phyloP scores from a whole-genome alignment of 345 rosid genomes.

The Eutrema yunnanense region DNA sequence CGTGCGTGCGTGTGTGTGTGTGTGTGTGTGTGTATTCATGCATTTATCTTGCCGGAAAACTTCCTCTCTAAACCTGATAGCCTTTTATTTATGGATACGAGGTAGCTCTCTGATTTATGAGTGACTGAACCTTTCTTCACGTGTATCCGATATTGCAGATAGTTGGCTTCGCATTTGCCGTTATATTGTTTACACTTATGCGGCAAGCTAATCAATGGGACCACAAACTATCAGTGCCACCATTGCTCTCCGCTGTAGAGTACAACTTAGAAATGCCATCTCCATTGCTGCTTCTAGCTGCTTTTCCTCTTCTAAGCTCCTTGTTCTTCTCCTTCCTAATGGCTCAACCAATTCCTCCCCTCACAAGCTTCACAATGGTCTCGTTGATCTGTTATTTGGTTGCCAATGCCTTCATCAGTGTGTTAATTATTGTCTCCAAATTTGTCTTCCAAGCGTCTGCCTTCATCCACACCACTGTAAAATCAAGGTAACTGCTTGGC shows the following conservation, averaged over 20 bases:
- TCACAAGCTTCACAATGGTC: slow-evolving; percentile 55
- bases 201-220: slow-evolving; percentile 77
- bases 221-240: slow-evolving; percentile 58
- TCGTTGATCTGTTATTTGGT: slow-evolving; percentile 64
- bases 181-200: slow-evolving; percentile 75
- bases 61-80: neutral
- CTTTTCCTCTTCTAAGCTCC: slow-evolving; percentile 51
- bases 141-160: slow-evolving; percentile 26
- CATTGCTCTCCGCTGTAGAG: slow-evolving; percentile 67
- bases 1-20: neutral
- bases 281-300: slow-evolving; percentile 56
- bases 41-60: neutral
- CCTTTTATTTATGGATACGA: neutral
- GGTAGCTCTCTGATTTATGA: neutral
- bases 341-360: slow-evolving; percentile 69
- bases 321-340: slow-evolving; percentile 49
- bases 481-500: slow-evolving; percentile 50
- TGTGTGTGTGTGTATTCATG: neutral
- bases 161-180: slow-evolving; percentile 44
- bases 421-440: slow-evolving; percentile 60
- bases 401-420: slow-evolving; percentile 60
- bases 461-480: slow-evolving; percentile 53
- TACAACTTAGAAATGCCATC: slow-evolving; percentile 74
- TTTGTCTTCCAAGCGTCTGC: slow-evolving; percentile 66
- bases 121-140: slow-evolving; percentile 18